Conservation (phyloP, 805 yeast species). For the Lachancea sp. region DNA sequence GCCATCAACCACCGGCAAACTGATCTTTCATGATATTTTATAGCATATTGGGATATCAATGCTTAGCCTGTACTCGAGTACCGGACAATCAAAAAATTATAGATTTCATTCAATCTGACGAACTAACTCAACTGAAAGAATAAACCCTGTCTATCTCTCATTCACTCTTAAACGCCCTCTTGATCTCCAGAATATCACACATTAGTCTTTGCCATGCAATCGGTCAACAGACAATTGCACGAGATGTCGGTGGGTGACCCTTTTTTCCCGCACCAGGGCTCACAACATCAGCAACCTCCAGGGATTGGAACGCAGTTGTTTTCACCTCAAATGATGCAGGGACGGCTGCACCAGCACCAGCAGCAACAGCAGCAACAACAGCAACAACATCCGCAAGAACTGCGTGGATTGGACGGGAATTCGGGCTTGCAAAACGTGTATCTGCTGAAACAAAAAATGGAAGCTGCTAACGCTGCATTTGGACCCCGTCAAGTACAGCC, state of each 20-base stretch:
- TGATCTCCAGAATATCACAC: too few species aligned
- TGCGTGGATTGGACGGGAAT: conserved; percentile 13
- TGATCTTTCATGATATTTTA: too few species aligned
- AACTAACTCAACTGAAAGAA: too few species aligned
- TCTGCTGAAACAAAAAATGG: conserved; percentile 27
- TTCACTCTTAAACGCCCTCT: too few species aligned
- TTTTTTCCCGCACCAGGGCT: conserved; percentile 21
- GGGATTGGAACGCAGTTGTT: conserved; percentile 28
- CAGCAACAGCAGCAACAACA: conserved; percentile 18
- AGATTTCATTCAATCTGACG: too few species aligned
- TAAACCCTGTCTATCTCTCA: too few species aligned
- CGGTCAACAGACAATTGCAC: conserved; percentile 24
- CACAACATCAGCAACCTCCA: conserved; percentile 16
- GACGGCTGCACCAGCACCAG: conserved; percentile 15
- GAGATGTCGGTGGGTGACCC: conserved; percentile 28
- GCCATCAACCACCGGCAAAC: too few species aligned
- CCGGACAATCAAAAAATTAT: too few species aligned
- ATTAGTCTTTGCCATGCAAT: neutral
- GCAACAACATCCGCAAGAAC: conserved; percentile 13
- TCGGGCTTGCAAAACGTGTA: conserved; percentile 21
- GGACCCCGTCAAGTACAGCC: conserved; percentile 15
- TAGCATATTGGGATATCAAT: too few species aligned
- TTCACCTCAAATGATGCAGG: conserved; percentile 25
- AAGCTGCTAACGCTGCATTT: conserved; percentile 14
- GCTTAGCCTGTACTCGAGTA: too few species aligned